phyloP scores from a whole-genome alignment of 768 basidiomycete species.

The Leccinum variicolor region DNA sequence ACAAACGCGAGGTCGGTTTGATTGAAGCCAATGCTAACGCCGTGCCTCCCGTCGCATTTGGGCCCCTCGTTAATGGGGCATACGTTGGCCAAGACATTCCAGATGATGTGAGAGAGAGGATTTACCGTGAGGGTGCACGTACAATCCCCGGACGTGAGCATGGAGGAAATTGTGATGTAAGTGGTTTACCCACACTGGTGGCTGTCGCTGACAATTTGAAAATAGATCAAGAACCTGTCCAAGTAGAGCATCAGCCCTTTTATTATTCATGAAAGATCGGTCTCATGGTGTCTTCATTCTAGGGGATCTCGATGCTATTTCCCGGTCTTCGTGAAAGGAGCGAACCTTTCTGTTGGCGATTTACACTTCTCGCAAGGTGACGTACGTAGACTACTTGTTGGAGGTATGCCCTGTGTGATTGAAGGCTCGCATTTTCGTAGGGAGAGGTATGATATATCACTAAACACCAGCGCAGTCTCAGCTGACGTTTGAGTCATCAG shows the following conservation, averaged over 20 bases:
- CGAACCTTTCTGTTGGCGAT: slow-evolving; percentile 75
- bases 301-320: slow-evolving; percentile 72
- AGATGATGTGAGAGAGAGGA: slow-evolving; percentile 45
- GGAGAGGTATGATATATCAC: slow-evolving; percentile 45
- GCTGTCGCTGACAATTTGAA: not conserved
- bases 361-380: slow-evolving; percentile 81
- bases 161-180: slow-evolving; percentile 75
- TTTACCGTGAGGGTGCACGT: slow-evolving; percentile 64
- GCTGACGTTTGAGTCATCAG: slow-evolving; percentile 26
- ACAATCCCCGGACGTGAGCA: slow-evolving; percentile 78
- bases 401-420: not conserved
- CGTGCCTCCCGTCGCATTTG: slow-evolving; percentile 64
- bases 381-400: slow-evolving; percentile 29
- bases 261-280: not conserved
- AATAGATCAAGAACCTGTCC: slow-evolving; percentile 74
- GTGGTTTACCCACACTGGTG: not conserved
- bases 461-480: not conserved
- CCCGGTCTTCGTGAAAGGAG: slow-evolving; percentile 74
- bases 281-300: not conserved
- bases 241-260: slow-evolving; percentile 30
- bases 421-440: slow-evolving; percentile 29
- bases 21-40: slow-evolving; percentile 50
- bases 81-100: slow-evolving; percentile 68
- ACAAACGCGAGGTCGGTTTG: slow-evolving; percentile 62
- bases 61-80: slow-evolving; percentile 55